phyloP scores from a whole-genome alignment of 495 filamentous ascomycete genomes.

The Sporormia fimetaria region DNA sequence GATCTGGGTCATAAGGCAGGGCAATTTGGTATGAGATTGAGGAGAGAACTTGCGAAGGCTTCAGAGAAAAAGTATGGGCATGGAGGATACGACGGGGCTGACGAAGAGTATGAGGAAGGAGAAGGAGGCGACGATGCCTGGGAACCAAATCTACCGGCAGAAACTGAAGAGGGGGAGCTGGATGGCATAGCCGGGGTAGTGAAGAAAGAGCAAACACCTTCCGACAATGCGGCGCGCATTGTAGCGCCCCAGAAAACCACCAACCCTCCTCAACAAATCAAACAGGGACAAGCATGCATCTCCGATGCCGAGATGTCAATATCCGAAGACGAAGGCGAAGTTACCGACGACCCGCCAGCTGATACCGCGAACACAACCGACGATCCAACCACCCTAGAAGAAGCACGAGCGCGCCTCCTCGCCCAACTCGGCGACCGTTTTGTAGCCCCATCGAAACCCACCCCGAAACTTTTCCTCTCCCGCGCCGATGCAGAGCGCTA shows the following conservation, averaged over 20 bases:
- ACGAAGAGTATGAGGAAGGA: conserved; percentile 7
- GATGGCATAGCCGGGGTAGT: no score
- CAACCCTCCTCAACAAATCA: no score
- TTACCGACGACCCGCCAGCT: neutral
- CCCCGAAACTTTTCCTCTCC: conserved; percentile 3
- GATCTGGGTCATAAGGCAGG: conserved; percentile 52
- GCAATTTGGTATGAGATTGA: conserved; percentile 18
- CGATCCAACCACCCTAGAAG: conserved; percentile 35
- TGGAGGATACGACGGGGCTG: neutral
- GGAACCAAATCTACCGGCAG: no score
- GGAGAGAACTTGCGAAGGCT: neutral
- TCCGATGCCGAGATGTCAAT: conserved; percentile 13
- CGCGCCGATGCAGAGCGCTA: conserved; percentile 8
- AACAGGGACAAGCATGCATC: no score
- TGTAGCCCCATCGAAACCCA: neutral
- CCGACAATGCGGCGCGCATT: no score
- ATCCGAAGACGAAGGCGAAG: conserved; percentile 7
- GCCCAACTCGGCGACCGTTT: conserved; percentile 33
- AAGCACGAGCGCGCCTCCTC: conserved; percentile 49
- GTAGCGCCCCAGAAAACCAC: no score
- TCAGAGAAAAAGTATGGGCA: neutral
- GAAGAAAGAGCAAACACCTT: no score
- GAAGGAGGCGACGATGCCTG: no score
- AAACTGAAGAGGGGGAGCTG: no score
- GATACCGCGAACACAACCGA: conserved; percentile 4